Evolutionary conservation across 768 basidiomycete species (phyloP).

Genomic region (Stropharia rugosoannulata): DNA sequence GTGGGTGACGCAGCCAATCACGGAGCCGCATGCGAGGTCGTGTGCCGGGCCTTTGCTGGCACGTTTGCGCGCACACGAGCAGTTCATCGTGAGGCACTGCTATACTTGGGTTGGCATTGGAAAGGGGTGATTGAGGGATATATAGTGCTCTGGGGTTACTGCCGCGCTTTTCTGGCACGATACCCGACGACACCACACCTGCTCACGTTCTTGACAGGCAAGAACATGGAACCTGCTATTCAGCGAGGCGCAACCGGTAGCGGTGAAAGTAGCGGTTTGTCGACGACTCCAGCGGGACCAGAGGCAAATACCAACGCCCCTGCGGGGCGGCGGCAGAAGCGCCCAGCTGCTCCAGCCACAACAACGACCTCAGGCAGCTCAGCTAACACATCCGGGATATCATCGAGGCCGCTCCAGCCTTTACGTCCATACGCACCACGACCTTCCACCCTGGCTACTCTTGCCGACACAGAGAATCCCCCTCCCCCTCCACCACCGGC

Average conservation of each 20-base stretch:
- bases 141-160: conserved; percentile 3
- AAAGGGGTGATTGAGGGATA: not conserved
- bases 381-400: conserved; percentile 7
- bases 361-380: not conserved
- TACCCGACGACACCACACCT: too few species aligned
- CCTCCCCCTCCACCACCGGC: conserved; percentile 22
- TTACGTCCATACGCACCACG: conserved; percentile 18
- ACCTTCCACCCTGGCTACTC: conserved; percentile 7
- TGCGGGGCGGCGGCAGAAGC: conserved; percentile 19
- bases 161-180: too few species aligned
- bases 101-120: not conserved
- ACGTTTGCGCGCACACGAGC: conserved; percentile 36
- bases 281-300: too few species aligned
- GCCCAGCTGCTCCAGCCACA: conserved; percentile 10
- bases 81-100: not conserved
- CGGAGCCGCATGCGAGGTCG: conserved; percentile 22
- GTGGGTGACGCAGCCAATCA: conserved; percentile 32
- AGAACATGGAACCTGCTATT: too few species aligned
- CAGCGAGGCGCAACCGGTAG: too few species aligned
- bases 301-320: too few species aligned
- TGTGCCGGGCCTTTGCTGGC: conserved; percentile 22
- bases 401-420: conserved; percentile 23
- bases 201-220: too few species aligned
- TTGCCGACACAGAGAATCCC: conserved; percentile 6
- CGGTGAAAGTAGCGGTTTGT: too few species aligned